phyloP scores from a whole-genome alignment of 208 protist genomes.

The Leishmania major region DNA sequence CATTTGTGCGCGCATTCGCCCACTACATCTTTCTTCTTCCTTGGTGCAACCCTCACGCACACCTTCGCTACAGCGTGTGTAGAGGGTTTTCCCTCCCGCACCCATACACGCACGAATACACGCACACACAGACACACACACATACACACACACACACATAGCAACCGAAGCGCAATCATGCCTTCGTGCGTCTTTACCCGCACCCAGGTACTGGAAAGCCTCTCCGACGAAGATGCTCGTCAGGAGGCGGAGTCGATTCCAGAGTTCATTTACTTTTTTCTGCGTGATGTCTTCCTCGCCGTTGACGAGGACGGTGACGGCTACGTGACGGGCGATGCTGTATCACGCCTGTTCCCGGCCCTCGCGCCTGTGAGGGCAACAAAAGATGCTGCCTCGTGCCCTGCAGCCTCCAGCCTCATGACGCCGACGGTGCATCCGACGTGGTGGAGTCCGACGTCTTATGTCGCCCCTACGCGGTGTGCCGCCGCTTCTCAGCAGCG shows the following conservation, averaged over 20 bases:
- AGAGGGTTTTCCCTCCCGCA: neutral
- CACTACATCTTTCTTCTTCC: neutral
- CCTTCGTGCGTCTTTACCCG: conserved; percentile 30
- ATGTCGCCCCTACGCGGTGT: neutral
- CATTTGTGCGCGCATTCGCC: neutral
- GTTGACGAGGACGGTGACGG: conserved; percentile 29
- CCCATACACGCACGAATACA: neutral
- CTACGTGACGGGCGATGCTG: conserved; percentile 23
- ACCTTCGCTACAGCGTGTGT: neutral
- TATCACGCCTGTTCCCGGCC: conserved; percentile 6
- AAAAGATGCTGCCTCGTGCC: neutral
- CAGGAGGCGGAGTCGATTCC: conserved; percentile 29
- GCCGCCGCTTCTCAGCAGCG: conserved; percentile 2
- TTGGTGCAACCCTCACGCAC: neutral
- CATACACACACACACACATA: neutral
- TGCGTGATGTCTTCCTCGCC: conserved; percentile 36
- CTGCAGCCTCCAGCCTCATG: conserved; percentile 3
- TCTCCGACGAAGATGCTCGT: conserved; percentile 28
- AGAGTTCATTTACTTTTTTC: conserved; percentile 35
- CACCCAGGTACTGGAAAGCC: conserved; percentile 11
- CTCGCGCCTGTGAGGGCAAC: neutral
- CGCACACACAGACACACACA: neutral
- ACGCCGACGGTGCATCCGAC: conserved; percentile 13
- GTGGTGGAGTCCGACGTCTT: conserved; percentile 21
- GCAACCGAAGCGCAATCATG: conserved; percentile 1